These are phyloP conservation scores for Fraxinus albicans DNA, from an alignment of 305 asterid species.

Conservation along the genomic window DNA sequence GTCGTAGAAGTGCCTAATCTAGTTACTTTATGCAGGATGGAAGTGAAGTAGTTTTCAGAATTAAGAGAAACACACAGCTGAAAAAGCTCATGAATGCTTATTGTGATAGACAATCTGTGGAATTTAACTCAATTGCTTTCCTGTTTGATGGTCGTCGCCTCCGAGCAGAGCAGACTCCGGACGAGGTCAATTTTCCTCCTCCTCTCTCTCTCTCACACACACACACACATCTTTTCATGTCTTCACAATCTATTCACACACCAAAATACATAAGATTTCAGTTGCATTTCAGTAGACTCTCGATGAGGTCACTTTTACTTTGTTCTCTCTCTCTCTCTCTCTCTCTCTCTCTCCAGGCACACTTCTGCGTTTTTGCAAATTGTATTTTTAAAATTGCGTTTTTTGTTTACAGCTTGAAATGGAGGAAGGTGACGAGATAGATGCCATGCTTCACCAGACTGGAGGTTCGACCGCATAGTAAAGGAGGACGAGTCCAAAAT, in stretches of 20 bases:
- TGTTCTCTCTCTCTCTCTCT: background rate
- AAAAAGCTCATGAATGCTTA: conserved; percentile 14
- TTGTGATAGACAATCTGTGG: conserved; percentile 13
- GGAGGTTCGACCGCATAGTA: background rate
- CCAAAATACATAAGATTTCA: background rate
- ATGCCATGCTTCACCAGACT: conserved; percentile 13
- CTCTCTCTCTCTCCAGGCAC: background rate
- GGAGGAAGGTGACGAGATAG: conserved; percentile 15
- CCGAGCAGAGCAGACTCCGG: background rate
- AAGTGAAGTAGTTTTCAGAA: conserved; percentile 4
- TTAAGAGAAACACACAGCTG: conserved; percentile 10
- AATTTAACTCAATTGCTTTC: conserved; percentile 11
- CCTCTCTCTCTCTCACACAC: background rate
- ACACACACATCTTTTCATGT: background rate
- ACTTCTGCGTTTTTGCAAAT: background rate
- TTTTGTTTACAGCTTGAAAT: conserved; percentile 8
- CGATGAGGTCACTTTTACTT: background rate
- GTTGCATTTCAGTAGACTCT: background rate
- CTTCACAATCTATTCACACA: background rate
- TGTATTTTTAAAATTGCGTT: background rate
- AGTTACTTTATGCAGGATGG: conserved; percentile 2
- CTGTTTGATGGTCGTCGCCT: conserved; percentile 12
- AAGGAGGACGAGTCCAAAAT: background rate
- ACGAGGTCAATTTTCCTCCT: background rate
- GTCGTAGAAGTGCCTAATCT: background rate